Evolutionary conservation across 2,329 filamentous ascomycete species (phyloP).

Genomic region (Hirsutella rhossiliensis): DNA sequence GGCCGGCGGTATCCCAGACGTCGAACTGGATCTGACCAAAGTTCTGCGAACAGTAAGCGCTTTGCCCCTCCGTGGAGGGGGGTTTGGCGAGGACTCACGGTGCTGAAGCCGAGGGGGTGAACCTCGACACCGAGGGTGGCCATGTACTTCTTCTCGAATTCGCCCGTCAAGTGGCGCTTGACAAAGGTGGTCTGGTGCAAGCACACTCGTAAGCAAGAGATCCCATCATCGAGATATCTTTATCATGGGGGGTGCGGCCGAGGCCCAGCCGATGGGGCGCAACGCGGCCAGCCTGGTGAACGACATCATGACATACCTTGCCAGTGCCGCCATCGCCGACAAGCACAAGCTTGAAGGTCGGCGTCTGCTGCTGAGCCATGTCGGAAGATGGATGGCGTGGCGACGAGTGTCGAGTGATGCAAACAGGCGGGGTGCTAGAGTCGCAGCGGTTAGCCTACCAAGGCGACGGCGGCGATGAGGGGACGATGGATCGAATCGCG

Average conservation of each 20-base stretch:
- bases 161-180: conserved; percentile 99
- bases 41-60: conserved; percentile 45
- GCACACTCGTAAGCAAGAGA: background rate
- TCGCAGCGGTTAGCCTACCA: conserved; percentile 18
- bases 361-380: conserved; percentile 53
- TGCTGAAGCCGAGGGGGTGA: conserved; percentile 94
- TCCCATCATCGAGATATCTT: background rate
- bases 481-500: conserved; percentile 3
- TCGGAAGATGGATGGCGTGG: conserved; percentile 17
- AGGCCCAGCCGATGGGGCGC: conserved; percentile 4
- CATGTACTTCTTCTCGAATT: conserved; percentile 99
- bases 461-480: conserved; percentile 7
- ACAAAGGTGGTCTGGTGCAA: conserved; percentile 85
- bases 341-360: conserved; percentile 99
- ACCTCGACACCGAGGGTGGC: conserved; percentile 99
- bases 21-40: conserved; percentile 95
- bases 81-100: conserved; percentile 52
- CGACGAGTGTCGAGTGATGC: conserved; percentile 21
- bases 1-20: conserved; percentile 97
- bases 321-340: conserved; percentile 98
- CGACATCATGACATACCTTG: conserved; percentile 55
- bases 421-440: conserved; percentile 34
- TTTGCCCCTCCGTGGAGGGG: conserved; percentile 8
- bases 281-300: conserved; percentile 5
- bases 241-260: background rate